phyloP scores from a whole-genome alignment of 306 rosid genomes.

The Lagenaria siceraria region DNA sequence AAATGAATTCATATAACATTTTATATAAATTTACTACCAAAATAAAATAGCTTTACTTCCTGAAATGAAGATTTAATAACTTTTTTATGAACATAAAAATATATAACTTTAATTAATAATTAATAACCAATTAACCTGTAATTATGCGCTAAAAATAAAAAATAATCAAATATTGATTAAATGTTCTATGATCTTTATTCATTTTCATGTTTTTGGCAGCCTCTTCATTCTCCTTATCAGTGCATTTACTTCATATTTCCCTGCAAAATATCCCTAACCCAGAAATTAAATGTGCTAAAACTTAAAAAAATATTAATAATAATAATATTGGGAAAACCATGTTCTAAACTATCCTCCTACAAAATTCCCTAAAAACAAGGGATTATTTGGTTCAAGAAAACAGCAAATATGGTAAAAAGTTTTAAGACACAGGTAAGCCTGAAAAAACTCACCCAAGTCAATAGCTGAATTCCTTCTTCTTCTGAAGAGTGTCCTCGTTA shows the following conservation, averaged over 20 bases:
- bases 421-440: background rate
- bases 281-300: background rate
- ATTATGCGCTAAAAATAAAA: background rate
- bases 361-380: background rate
- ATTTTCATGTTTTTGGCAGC: conserved; percentile 1
- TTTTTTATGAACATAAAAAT: background rate
- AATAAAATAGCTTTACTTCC: background rate
- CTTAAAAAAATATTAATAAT: background rate
- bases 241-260: background rate
- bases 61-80: background rate
- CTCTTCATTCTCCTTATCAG: background rate
- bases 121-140: background rate
- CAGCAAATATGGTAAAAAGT: background rate
- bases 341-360: too few relatives aligned
- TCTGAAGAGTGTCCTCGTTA: background rate
- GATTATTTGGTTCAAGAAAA: background rate
- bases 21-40: background rate
- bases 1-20: background rate
- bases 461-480: background rate
- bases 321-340: too few relatives aligned
- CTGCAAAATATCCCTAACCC: background rate
- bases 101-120: background rate
- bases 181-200: background rate
- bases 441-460: background rate
- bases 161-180: background rate